phyloP scores from a whole-genome alignment of 176 grass and related monocot genomes.

The Eleusine indica region DNA sequence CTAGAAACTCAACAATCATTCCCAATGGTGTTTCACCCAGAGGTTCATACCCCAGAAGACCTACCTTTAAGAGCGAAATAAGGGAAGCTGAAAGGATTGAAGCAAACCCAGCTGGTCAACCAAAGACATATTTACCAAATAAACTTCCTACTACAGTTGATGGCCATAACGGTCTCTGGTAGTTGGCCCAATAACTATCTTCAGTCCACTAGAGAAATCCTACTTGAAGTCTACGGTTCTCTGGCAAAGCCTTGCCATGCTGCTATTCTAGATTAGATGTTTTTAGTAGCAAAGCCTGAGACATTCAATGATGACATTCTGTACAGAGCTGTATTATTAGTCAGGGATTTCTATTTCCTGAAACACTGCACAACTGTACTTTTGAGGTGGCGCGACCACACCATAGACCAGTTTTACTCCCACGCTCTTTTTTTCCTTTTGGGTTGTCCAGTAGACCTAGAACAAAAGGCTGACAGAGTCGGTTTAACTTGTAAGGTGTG shows the following conservation, averaged over 20 bases:
- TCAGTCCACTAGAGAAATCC: neutral
- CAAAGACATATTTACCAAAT: constrained; percentile 47
- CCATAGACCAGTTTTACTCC: neutral
- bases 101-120: constrained; percentile 19
- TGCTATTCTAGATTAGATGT: neutral
- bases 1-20: constrained; percentile 34
- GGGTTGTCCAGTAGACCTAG: neutral
- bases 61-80: constrained; percentile 57
- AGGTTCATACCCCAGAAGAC: constrained; percentile 53
- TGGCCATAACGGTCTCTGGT: constrained; percentile 58
- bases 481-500: neutral
- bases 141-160: constrained; percentile 55
- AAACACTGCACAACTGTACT: neutral
- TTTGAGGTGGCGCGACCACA: neutral
- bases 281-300: neutral
- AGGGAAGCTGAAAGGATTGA: constrained; percentile 47
- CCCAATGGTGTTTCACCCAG: constrained; percentile 43
- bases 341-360: neutral
- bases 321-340: constrained; percentile 22
- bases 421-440: neutral
- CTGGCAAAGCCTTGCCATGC: neutral
- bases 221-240: neutral
- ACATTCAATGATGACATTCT: constrained; percentile 12
- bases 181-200: constrained; percentile 10
- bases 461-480: neutral